Conservation (phyloP, 176 grass and related monocot genomes). For the Bromus sterilis region DNA sequence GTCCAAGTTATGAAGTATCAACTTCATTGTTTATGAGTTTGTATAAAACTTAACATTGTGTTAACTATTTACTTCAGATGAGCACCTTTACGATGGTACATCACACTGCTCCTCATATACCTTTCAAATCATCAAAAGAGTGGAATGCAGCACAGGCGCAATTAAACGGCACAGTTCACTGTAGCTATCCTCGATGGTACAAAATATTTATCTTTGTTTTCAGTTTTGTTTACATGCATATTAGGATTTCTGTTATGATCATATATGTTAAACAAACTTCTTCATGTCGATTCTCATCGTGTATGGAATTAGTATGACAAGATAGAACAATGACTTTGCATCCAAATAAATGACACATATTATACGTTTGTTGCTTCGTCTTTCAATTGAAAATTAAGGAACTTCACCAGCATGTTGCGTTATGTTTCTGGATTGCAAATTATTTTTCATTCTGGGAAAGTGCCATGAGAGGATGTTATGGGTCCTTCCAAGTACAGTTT, state of each 20-base stretch:
- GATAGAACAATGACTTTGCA: not conserved
- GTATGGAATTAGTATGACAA: not conserved
- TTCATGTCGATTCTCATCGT: not conserved
- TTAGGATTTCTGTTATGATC: not conserved
- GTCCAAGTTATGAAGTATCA: not conserved
- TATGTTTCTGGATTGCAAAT: not conserved
- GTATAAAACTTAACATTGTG: not conserved
- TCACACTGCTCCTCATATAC: slow-evolving; percentile 99
- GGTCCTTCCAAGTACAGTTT: not conserved
- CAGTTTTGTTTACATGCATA: not conserved
- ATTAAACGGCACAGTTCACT: slow-evolving; percentile 90
- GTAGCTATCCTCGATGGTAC: slow-evolving; percentile 86
- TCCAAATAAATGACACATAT: not conserved
- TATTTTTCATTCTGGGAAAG: not conserved
- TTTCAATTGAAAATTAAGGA: not conserved
- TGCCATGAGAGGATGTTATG: not conserved
- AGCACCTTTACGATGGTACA: slow-evolving; percentile 99
- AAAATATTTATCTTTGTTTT: not conserved
- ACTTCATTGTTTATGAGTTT: slow-evolving; percentile 11
- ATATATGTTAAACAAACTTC: not conserved
- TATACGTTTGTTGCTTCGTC: not conserved
- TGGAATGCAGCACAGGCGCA: slow-evolving; percentile 95
- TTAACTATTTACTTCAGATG: slow-evolving; percentile 57
- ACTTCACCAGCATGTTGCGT: not conserved
- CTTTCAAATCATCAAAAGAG: slow-evolving; percentile 91